phyloP scores from a whole-genome alignment of 305 asterid species.

The Fraxinus nigra region DNA sequence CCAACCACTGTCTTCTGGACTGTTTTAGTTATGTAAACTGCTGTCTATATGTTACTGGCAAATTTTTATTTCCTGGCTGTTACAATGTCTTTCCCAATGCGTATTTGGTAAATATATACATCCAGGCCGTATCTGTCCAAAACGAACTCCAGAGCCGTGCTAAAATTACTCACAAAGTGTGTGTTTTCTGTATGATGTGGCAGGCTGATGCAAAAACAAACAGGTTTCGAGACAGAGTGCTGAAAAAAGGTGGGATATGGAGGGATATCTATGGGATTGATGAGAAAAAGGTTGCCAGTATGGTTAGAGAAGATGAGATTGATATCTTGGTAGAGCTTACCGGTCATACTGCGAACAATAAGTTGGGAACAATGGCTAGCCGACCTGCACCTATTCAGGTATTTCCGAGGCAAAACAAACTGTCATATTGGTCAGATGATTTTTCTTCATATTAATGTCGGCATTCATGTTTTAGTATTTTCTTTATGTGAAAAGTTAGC shows the following conservation, averaged over 20 bases:
- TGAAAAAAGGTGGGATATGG: slow-evolving; percentile 91
- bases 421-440: not conserved
- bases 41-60: slow-evolving; percentile 7
- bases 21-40: slow-evolving; percentile 14
- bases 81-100: not conserved
- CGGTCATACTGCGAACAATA: slow-evolving; percentile 98
- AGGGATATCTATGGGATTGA: slow-evolving; percentile 90
- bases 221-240: slow-evolving; percentile 80
- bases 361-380: slow-evolving; percentile 98
- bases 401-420: slow-evolving; percentile 18
- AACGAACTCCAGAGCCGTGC: slow-evolving; percentile 8
- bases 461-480: slow-evolving; percentile 1
- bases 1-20: slow-evolving; percentile 9
- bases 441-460: not conserved
- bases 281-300: slow-evolving; percentile 88
- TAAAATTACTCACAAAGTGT: not conserved
- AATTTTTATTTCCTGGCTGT: slow-evolving; percentile 15
- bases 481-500: not conserved
- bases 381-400: slow-evolving; percentile 99
- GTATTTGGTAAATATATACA: not conserved
- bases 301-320: slow-evolving; percentile 91
- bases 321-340: slow-evolving; percentile 98
- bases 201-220: slow-evolving; percentile 98
- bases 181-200: slow-evolving; percentile 13
- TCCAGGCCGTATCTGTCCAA: not conserved